Conservation (phyloP, 257 asterid genomes). For the Scutellaria minor region DNA sequence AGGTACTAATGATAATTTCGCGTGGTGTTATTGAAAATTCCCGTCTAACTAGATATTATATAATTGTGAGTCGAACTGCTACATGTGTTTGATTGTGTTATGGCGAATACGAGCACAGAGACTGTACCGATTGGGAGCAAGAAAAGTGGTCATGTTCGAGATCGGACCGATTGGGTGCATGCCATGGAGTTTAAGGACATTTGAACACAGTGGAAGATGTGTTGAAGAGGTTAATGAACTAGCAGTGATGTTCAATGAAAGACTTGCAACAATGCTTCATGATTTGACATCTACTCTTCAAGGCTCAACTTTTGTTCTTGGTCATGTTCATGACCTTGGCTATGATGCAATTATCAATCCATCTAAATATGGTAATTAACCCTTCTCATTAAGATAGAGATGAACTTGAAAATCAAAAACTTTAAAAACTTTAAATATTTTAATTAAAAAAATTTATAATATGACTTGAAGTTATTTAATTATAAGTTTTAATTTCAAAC, state of each 20-base stretch:
- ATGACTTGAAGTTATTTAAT: no score
- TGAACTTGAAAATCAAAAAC: no score
- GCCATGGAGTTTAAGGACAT: conserved; percentile 47
- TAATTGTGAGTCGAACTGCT: background rate
- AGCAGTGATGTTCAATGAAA: conserved; percentile 46
- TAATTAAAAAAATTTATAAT: no score
- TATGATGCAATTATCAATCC: conserved; percentile 52
- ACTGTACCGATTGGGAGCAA: conserved; percentile 63
- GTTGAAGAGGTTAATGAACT: conserved; percentile 54
- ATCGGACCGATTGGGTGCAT: conserved; percentile 89
- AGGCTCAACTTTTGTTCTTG: conserved; percentile 57
- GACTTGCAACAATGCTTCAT: conserved; percentile 51
- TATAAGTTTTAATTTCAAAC: no score
- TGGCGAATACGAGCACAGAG: conserved; percentile 43
- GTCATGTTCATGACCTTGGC: conserved; percentile 55
- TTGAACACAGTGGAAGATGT: conserved; percentile 49
- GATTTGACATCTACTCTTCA: conserved; percentile 43
- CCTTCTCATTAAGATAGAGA: no score
- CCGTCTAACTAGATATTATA: background rate
- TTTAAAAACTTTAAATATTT: no score
- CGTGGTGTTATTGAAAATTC: no score
- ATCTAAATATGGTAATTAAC: background rate
- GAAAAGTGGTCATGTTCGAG: conserved; percentile 67
- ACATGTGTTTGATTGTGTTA: background rate
- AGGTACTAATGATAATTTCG: conserved; percentile 40